A percentile compares a stretch with the other conserved stretches of the same genome.
Evolutionary conservation across 768 basidiomycete genomes (phyloP).

Genomic region (Hypsizygus marmoreus): DNA sequence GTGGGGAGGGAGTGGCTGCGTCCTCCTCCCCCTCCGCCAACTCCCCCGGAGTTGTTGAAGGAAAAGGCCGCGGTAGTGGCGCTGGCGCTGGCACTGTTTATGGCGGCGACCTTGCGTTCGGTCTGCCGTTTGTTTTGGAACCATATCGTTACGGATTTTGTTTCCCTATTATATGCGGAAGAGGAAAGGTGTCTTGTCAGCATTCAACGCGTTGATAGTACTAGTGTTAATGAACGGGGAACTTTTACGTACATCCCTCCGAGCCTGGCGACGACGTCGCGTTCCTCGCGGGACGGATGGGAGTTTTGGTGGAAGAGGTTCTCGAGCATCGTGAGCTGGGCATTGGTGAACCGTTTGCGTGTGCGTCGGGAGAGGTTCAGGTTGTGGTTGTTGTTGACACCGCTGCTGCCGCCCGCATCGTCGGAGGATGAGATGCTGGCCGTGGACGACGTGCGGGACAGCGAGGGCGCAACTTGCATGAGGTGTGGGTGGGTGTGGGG

Average conservation of each 20-base stretch:
- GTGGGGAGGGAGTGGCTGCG: slow-evolving; percentile 20
- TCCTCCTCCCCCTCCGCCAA: too few species aligned
- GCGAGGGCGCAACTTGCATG: too few species aligned
- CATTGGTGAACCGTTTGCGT: slow-evolving; percentile 68
- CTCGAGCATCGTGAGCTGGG: slow-evolving; percentile 72
- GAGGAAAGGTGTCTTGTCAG: slow-evolving; percentile 8
- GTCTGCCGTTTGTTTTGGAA: slow-evolving; percentile 83
- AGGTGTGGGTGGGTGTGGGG: slow-evolving; percentile 11
- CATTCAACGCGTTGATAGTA: slow-evolving; percentile 10
- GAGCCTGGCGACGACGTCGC: slow-evolving; percentile 60
- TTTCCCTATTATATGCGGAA: slow-evolving; percentile 45
- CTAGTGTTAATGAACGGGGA: not conserved
- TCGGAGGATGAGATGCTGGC: slow-evolving; percentile 56
- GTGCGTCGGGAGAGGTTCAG: slow-evolving; percentile 57
- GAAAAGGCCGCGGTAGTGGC: slow-evolving; percentile 26
- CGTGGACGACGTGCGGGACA: slow-evolving; percentile 53
- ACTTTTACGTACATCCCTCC: slow-evolving; percentile 72
- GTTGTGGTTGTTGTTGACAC: slow-evolving; percentile 32
- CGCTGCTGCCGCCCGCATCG: slow-evolving; percentile 40
- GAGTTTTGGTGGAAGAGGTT: slow-evolving; percentile 71
- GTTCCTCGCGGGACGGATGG: slow-evolving; percentile 74
- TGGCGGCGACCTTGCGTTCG: slow-evolving; percentile 56
- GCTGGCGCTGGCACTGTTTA: slow-evolving; percentile 32
- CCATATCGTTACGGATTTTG: slow-evolving; percentile 77
- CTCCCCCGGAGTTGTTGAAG: too few species aligned